Conservation (phyloP, 768 basidiomycete genomes). For the Lactarius vividus region DNA sequence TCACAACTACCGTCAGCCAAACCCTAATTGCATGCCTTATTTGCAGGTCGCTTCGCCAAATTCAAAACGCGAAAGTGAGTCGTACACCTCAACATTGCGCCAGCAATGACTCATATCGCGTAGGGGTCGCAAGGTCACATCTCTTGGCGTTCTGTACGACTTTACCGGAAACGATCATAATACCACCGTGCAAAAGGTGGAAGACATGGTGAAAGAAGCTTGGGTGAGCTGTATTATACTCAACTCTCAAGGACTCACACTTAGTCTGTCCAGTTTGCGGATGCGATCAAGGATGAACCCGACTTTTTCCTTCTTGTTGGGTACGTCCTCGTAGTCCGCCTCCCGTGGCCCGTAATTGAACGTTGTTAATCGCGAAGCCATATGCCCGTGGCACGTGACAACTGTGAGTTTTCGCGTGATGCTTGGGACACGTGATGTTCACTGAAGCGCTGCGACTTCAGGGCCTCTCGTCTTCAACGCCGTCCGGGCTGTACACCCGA, state of each 20-base stretch:
- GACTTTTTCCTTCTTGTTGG: constrained; percentile 78
- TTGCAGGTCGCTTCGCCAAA: constrained; percentile 58
- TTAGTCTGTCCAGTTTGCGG: constrained; percentile 52
- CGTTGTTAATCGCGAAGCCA: constrained; percentile 48
- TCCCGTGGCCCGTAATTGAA: not conserved
- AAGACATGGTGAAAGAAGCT: constrained; percentile 70
- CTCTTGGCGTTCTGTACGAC: constrained; percentile 76
- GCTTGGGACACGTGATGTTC: not conserved
- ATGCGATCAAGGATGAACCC: constrained; percentile 76
- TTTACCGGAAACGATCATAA: constrained; percentile 70
- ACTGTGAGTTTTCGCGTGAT: constrained; percentile 47
- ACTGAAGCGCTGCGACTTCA: constrained; percentile 31
- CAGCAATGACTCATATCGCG: not conserved
- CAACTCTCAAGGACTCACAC: not conserved
- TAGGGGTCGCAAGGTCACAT: constrained; percentile 69
- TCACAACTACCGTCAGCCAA: not conserved
- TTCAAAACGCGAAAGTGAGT: constrained; percentile 71
- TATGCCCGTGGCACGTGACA: constrained; percentile 74
- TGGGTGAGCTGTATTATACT: constrained; percentile 51
- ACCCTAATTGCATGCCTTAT: not conserved
- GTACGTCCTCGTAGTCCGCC: constrained; percentile 37
- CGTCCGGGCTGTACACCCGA: constrained; percentile 66
- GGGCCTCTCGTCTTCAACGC: constrained; percentile 75
- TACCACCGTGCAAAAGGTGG: constrained; percentile 72
- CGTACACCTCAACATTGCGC: too few relatives aligned